Conservation (phyloP, 2,329 filamentous ascomycete species). For the Colletotrichum sp. region DNA sequence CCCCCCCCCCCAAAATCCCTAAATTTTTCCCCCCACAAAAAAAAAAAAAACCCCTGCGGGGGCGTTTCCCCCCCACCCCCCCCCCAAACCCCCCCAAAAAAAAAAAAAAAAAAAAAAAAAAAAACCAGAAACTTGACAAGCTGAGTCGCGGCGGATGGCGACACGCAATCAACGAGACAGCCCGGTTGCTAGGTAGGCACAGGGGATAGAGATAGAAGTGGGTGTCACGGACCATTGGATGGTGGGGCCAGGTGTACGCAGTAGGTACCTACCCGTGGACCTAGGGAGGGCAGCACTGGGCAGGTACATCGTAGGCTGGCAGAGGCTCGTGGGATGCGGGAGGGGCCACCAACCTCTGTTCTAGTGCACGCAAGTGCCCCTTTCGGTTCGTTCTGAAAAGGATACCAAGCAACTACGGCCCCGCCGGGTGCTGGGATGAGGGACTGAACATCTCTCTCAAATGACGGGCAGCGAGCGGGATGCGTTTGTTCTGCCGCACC, state of each 20-base stretch:
- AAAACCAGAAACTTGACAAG: neutral
- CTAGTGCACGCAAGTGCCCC: neutral
- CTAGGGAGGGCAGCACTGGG: neutral
- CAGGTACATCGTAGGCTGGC: neutral
- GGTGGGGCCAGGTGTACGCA: neutral
- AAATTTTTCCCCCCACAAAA: too few species aligned
- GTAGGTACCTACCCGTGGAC: neutral
- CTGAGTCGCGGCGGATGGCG: neutral
- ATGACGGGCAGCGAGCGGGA: neutral
- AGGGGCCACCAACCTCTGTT: neutral
- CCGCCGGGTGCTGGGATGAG: neutral
- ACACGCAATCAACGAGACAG: constrained; percentile 6
- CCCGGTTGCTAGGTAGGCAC: neutral
- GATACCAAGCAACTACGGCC: neutral
- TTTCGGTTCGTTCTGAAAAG: neutral
- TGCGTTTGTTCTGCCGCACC: neutral
- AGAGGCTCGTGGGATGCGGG: neutral
- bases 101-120: too few species aligned
- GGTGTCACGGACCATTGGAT: neutral
- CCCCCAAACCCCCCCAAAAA: too few species aligned
- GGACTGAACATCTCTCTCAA: neutral
- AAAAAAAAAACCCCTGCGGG: too few species aligned
- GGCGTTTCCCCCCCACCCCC: too few species aligned
- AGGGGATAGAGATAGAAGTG: neutral
- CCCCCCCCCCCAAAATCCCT: too few species aligned